phyloP scores from a whole-genome alignment of 1,139 yeast species.

The Hemisphaericaspora subhashii region DNA sequence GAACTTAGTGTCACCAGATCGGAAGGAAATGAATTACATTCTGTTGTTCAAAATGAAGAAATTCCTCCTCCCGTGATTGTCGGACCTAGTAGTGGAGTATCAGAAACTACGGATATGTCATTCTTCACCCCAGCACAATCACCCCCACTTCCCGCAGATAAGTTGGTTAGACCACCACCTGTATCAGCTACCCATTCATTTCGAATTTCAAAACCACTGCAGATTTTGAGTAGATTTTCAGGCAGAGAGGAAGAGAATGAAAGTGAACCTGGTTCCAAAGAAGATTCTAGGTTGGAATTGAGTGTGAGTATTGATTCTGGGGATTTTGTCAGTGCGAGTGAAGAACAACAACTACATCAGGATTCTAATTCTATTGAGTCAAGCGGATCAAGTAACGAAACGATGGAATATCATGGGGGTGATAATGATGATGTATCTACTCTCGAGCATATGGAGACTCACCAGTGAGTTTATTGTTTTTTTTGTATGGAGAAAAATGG shows the following conservation, averaged over 20 bases:
- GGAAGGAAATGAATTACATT: conserved; percentile 1
- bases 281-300: conserved; percentile 13
- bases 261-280: background rate
- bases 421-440: conserved; percentile 6
- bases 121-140: conserved; percentile 9
- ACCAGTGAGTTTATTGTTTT: background rate
- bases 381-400: background rate
- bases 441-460: background rate
- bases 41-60: background rate
- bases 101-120: conserved; percentile 5
- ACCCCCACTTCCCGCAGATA: background rate
- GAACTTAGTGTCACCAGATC: background rate
- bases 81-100: conserved; percentile 5
- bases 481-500: too few species aligned
- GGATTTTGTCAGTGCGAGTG: background rate
- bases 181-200: conserved; percentile 2
- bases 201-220: conserved; percentile 26
- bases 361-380: background rate
- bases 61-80: background rate
- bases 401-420: too few species aligned
- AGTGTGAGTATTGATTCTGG: conserved; percentile 30
- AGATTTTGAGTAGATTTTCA: conserved; percentile 25
- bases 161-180: background rate
- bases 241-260: conserved; percentile 5
- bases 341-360: background rate